A percentile compares a stretch with the other conserved stretches of the same genome.
phyloP scores from a whole-genome alignment of 1,284 basidiomycete genomes.

The Heterobasidion occidentale region DNA sequence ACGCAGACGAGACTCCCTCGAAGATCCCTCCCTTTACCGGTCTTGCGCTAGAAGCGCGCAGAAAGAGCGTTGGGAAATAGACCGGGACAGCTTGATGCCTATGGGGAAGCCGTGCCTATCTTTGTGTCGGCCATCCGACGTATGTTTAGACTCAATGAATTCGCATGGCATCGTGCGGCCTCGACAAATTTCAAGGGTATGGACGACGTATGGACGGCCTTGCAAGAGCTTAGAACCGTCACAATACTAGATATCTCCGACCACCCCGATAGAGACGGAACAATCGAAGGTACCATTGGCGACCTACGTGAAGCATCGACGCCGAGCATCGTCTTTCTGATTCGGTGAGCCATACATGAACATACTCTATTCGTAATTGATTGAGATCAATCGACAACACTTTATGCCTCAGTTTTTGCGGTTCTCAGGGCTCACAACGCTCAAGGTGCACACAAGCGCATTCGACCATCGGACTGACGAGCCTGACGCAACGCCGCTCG shows the following conservation, averaged over 20 bases:
- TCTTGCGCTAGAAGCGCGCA: too few species aligned
- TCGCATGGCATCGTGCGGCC: neutral
- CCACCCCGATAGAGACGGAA: neutral
- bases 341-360: neutral
- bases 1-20: too few species aligned
- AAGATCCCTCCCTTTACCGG: too few species aligned
- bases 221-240: neutral
- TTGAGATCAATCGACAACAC: neutral
- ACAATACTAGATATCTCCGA: neutral
- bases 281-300: too few species aligned
- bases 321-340: neutral
- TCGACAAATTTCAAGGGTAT: neutral
- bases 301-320: neutral
- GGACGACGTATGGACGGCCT: neutral
- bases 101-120: neutral
- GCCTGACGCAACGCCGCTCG: neutral
- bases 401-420: neutral
- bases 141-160: neutral
- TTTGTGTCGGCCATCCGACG: neutral
- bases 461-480: neutral
- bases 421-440: neutral
- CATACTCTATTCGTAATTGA: too few species aligned
- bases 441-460: neutral
- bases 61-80: too few species aligned
- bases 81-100: neutral